Percentiles rank a stretch among this genome's conserved stretches.
These are phyloP conservation scores for Cryphonectria naterciae DNA, from an alignment of 2,329 filamentous ascomycete genomes.

Conservation along the genomic window DNA sequence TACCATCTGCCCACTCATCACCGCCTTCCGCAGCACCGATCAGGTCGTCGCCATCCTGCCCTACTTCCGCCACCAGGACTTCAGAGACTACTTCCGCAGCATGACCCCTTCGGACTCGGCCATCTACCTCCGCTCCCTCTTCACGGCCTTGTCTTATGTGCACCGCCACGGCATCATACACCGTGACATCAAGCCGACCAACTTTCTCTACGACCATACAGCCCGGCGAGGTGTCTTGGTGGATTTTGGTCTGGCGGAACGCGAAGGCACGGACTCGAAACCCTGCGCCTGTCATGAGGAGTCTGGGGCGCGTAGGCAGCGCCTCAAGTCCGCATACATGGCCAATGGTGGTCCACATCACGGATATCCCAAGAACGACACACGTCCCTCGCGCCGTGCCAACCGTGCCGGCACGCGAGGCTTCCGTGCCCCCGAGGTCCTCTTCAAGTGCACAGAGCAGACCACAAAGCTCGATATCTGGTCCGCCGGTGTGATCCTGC, in stretches of 20 bases:
- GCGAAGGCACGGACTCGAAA: conserved; percentile 75
- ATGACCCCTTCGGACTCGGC: conserved; percentile 86
- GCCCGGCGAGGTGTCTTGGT: conserved; percentile 86
- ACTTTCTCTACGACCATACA: conserved; percentile 88
- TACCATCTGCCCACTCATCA: conserved; percentile 93
- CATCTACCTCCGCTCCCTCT: conserved; percentile 86
- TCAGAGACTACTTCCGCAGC: conserved; percentile 89
- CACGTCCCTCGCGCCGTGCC: conserved; percentile 82
- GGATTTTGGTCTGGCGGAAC: conserved; percentile 97
- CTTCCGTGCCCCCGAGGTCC: conserved; percentile 93
- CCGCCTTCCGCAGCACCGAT: conserved; percentile 91
- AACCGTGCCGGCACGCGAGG: conserved; percentile 94
- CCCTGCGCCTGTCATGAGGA: conserved; percentile 80
- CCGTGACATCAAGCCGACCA: conserved; percentile 95
- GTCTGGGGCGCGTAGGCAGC: conserved; percentile 62
- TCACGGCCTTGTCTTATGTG: conserved; percentile 81
- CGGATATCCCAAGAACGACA: conserved; percentile 89
- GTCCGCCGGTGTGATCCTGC: conserved; percentile 93
- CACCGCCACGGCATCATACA: conserved; percentile 87
- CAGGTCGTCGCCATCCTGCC: conserved; percentile 94
- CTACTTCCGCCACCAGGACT: conserved; percentile 95
- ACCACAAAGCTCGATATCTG: conserved; percentile 95
- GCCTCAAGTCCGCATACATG: conserved; percentile 62
- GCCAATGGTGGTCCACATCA: conserved; percentile 56
- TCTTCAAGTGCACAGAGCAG: conserved; percentile 96